A percentile compares a stretch with the other conserved stretches of the same genome.
Conservation (phyloP, 2,329 filamentous ascomycete species). For the Monilinia fructigena region DNA sequence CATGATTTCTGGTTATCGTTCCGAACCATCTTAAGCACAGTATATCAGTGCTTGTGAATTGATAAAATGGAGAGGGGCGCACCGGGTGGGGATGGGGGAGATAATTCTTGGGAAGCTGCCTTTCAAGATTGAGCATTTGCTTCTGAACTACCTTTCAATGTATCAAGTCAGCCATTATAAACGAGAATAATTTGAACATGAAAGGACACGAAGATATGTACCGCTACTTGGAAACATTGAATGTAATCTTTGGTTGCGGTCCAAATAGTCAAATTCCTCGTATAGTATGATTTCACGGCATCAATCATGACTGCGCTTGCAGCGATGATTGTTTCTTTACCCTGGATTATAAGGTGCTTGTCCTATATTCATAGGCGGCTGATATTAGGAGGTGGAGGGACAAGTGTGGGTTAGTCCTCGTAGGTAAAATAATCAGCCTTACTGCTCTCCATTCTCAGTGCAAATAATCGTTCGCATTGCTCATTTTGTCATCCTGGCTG, state of each 20-base stretch:
- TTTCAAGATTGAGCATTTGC: not conserved
- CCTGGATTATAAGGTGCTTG: not conserved
- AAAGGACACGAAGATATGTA: not conserved
- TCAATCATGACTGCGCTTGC: not conserved
- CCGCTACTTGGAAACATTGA: not conserved
- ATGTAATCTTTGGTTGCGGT: constrained; percentile 1
- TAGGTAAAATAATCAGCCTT: not conserved
- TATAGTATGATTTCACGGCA: not conserved
- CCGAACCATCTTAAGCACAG: not conserved
- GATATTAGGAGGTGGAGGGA: no score
- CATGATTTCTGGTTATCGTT: no score
- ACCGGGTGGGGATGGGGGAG: not conserved
- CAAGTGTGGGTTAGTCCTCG: not conserved
- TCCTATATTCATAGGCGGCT: not conserved
- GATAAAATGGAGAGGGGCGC: not conserved
- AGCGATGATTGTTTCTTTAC: not conserved
- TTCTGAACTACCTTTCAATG: not conserved
- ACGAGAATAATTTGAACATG: not conserved
- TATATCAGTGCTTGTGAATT: not conserved
- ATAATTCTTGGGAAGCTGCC: not conserved
- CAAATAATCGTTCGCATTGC: not conserved
- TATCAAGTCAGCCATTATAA: not conserved
- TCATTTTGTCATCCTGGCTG: not conserved
- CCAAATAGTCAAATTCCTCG: not conserved
- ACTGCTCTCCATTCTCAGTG: not conserved